A percentile compares a stretch with the other conserved stretches of the same genome.
These are phyloP conservation scores for Angophora floribunda DNA, from an alignment of 345 rosid genomes.

Conservation along the genomic window DNA sequence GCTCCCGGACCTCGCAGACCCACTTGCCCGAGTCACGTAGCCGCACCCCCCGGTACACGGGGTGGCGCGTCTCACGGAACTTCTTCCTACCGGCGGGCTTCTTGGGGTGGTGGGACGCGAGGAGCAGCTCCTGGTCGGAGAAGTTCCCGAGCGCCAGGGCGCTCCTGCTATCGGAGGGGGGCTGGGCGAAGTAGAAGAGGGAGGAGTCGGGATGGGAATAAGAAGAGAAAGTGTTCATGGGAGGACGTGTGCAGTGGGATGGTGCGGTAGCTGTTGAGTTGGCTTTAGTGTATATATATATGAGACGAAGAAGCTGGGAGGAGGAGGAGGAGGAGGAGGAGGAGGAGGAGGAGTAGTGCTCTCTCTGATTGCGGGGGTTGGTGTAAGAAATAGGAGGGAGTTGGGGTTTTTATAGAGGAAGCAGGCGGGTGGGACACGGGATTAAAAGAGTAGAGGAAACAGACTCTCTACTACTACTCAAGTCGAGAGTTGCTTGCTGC, in stretches of 20 bases:
- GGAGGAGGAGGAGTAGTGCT: too few species aligned
- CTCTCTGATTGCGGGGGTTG: too few species aligned
- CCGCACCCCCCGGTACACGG: conserved; percentile 78
- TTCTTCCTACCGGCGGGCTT: conserved; percentile 80
- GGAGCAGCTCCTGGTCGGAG: conserved; percentile 39
- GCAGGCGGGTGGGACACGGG: not conserved
- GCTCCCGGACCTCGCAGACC: conserved; percentile 87
- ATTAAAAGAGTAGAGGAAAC: not conserved
- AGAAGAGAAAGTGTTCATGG: conserved; percentile 10
- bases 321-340: not conserved
- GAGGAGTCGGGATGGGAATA: conserved; percentile 5
- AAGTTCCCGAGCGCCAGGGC: not conserved
- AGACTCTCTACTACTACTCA: not conserved
- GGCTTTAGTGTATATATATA: not conserved
- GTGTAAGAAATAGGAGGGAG: not conserved
- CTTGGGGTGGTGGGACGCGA: conserved; percentile 71
- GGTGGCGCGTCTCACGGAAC: conserved; percentile 79
- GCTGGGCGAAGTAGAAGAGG: not conserved
- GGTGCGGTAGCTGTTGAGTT: not conserved
- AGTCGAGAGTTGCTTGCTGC: not conserved
- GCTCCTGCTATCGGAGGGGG: conserved; percentile 18
- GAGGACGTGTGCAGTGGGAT: not conserved
- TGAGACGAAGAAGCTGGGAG: not conserved
- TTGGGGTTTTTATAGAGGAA: not conserved
- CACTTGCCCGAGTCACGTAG: conserved; percentile 68